Percentiles rank a stretch among this genome's conserved stretches.
phyloP scores from a whole-genome alignment of 164 flowering plant genomes.

The Piper betle region DNA sequence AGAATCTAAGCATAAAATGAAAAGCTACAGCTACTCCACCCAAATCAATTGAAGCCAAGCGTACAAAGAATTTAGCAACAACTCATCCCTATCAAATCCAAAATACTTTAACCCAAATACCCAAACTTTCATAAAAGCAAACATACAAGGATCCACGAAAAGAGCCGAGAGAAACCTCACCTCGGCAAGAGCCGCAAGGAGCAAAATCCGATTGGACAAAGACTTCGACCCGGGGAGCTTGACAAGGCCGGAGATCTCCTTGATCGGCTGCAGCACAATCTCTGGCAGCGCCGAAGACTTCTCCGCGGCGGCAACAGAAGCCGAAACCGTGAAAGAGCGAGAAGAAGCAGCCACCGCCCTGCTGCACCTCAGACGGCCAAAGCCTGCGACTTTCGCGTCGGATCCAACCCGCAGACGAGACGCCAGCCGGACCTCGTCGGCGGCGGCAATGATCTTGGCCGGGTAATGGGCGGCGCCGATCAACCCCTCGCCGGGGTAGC shows the following conservation, averaged over 20 bases:
- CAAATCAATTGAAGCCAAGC: background rate
- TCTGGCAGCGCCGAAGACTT: slow-evolving; percentile 64
- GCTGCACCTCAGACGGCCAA: no score
- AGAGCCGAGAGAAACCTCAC: slow-evolving; percentile 19
- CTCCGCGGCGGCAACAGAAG: slow-evolving; percentile 52
- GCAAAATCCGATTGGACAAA: slow-evolving; percentile 88
- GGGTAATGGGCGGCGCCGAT: background rate
- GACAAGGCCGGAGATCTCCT: slow-evolving; percentile 70
- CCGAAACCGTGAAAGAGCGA: slow-evolving; percentile 29
- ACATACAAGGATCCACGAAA: background rate
- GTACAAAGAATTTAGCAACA: background rate
- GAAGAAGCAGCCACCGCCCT: background rate
- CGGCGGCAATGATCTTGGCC: background rate
- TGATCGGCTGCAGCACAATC: slow-evolving; percentile 82
- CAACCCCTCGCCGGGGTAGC: slow-evolving; percentile 15
- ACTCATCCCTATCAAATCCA: background rate
- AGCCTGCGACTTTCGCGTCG: slow-evolving; percentile 8
- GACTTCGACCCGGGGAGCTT: slow-evolving; percentile 97
- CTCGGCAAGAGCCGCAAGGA: slow-evolving; percentile 92
- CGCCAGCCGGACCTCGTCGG: slow-evolving; percentile 14
- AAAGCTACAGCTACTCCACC: no score
- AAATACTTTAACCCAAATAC: background rate
- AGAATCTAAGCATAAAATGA: no score
- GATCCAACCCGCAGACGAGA: slow-evolving; percentile 26
- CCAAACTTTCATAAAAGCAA: background rate